phyloP scores from a whole-genome alignment of 2,329 filamentous ascomycete genomes.

The Colletotrichum euphorbiae region DNA sequence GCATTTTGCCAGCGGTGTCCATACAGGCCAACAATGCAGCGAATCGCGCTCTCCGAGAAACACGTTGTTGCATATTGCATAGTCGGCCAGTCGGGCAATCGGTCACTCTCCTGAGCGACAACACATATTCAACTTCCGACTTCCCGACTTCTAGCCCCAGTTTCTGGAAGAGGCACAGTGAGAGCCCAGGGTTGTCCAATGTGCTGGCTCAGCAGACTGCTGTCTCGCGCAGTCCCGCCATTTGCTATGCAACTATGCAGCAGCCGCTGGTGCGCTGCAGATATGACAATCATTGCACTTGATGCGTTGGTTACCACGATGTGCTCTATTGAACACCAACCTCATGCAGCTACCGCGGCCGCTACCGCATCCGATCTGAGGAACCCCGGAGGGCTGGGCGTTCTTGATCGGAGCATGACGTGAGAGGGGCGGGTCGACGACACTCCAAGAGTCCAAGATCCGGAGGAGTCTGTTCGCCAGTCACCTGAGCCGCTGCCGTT shows the following conservation, averaged over 20 bases:
- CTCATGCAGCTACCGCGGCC: constrained; percentile 33
- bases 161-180: not conserved
- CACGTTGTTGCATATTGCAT: constrained; percentile 34
- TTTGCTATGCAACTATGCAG: constrained; percentile 16
- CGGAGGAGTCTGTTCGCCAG: constrained; percentile 24
- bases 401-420: constrained; percentile 20
- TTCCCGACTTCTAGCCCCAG: constrained; percentile 19
- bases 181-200: constrained; percentile 23
- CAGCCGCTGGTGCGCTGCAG: constrained; percentile 13
- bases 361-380: constrained; percentile 29
- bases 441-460: constrained; percentile 4
- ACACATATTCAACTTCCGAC: constrained; percentile 23
- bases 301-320: constrained; percentile 26
- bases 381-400: constrained; percentile 24
- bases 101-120: constrained; percentile 17
- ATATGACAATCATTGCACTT: constrained; percentile 6
- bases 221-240: constrained; percentile 13
- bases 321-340: constrained; percentile 22
- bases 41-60: constrained; percentile 22
- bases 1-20: constrained; percentile 4
- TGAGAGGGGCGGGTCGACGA: constrained; percentile 27
- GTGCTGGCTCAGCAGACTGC: constrained; percentile 4
- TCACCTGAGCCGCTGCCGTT: constrained; percentile 28
- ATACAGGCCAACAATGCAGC: constrained; percentile 26
- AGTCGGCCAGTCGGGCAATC: constrained; percentile 23